phyloP scores from a whole-genome alignment of 305 asterid genomes.

The Fraxinus latifolia region DNA sequence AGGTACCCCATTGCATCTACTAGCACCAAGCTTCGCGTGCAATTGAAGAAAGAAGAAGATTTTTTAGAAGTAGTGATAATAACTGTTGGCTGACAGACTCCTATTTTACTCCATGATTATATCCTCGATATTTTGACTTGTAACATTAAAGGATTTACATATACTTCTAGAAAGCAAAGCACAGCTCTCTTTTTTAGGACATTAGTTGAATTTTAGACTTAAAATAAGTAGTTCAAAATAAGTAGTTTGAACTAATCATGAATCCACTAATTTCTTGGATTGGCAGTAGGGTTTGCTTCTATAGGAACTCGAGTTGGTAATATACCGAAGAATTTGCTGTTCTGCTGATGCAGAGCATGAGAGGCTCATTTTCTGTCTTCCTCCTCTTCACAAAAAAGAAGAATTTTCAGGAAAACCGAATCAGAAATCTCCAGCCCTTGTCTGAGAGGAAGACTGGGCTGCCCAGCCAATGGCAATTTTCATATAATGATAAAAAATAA shows the following conservation, averaged over 20 bases:
- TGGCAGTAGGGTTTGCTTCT: no score
- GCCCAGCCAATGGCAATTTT: background rate
- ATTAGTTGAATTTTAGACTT: no score
- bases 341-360: background rate
- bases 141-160: background rate
- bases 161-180: no score
- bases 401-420: background rate
- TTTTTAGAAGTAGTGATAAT: no score
- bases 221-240: no score
- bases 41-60: background rate
- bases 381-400: background rate
- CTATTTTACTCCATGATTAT: background rate
- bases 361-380: background rate
- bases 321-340: background rate
- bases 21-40: background rate
- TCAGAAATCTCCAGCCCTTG: background rate
- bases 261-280: no score
- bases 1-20: background rate
- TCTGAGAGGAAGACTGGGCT: background rate
- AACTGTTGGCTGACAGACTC: background rate
- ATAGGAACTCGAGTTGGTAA: background rate
- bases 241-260: no score
- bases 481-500: background rate
- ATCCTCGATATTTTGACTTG: background rate
- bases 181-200: no score